Base-by-base conservation (phyloP, 2,329 filamentous ascomycete genomes). In the Paramyrothecium roridum region DNA sequence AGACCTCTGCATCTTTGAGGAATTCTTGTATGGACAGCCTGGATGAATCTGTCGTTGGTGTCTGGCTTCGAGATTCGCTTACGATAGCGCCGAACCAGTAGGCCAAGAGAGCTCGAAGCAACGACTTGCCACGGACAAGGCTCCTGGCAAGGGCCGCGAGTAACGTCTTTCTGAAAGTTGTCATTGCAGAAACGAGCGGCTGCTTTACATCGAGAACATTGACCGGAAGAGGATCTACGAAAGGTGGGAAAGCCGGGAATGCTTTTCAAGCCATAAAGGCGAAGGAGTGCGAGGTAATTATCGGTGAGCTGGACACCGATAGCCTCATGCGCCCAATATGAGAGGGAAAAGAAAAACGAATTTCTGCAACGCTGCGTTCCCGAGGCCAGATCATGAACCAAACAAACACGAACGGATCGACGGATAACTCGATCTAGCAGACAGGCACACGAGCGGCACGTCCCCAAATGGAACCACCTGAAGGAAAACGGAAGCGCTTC, bases 71-170 rank as follows among this genome's bases (percentile, higher is more conserved):
- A 33, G 62, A 59, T 47, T 71, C 72, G 54, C 73, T 57, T 48
- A 66, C 60, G 48, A 73, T 61, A 30, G 81, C 76, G 55, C 69
- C 73, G 47, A 78, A 69, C 80, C 81, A 84, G 65, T 80, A 80
- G 56, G 80, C 73, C 56, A 87, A 69, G 30, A 86, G 72, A 52
- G 82, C 80, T 64, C 83, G 78, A 56, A 87, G 68, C 58, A 86
- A 71, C 51, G 82, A 83, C 71, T 81, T 85, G 62, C 84, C 84
- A 52, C 79, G 76, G 51, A 84, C 72, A 54, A 87, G 74, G 62
- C 81, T 83, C 72, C 79, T 84, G 67, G 85, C 63, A 53, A 81
- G 70, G 57, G 81, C 82, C 60, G 80, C 75, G 57, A 82, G 63
- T 63, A 87, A 71, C 50, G 77, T 76, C 69, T 79, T 80, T 61